Evolutionary conservation across 805 yeast genomes (phyloP).

Genomic region (Starmera amethionina): DNA sequence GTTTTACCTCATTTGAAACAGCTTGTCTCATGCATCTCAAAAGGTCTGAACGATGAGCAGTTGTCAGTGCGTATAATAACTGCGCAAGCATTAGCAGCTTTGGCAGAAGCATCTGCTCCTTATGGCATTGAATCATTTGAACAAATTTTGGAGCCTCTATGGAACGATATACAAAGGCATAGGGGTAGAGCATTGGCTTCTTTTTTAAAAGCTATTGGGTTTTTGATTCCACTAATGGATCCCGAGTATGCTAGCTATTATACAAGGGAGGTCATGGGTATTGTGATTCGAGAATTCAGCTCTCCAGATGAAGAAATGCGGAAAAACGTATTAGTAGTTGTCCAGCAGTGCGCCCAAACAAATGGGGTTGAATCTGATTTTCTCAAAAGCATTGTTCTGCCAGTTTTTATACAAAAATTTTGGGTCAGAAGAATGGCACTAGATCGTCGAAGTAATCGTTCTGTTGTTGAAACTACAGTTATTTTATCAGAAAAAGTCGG

Average conservation of each 20-base stretch:
- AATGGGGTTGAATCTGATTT: conserved; percentile 45
- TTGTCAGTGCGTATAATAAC: conserved; percentile 57
- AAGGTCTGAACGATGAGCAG: conserved; percentile 58
- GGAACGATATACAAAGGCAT: conserved; percentile 70
- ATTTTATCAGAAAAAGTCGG: conserved; percentile 63
- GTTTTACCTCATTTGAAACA: conserved; percentile 65
- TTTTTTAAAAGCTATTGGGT: conserved; percentile 69
- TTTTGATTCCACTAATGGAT: conserved; percentile 78
- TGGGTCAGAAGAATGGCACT: conserved; percentile 81
- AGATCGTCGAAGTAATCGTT: conserved; percentile 43
- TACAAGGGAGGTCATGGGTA: conserved; percentile 60
- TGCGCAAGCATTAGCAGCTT: conserved; percentile 58
- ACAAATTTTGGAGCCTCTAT: conserved; percentile 52
- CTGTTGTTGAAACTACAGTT: conserved; percentile 66
- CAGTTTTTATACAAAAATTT: conserved; percentile 56
- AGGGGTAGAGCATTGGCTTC: conserved; percentile 73
- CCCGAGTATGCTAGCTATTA: conserved; percentile 73
- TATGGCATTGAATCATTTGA: conserved; percentile 89
- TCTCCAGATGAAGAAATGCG: conserved; percentile 88
- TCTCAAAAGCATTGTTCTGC: conserved; percentile 40
- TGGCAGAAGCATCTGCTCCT: conserved; percentile 79
- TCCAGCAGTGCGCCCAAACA: conserved; percentile 56
- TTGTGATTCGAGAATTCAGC: conserved; percentile 60
- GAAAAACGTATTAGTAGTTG: conserved; percentile 55
- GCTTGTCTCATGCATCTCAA: conserved; percentile 50